Percentiles rank a stretch among this genome's conserved stretches.
Evolutionary conservation across 768 basidiomycete species (phyloP).

Genomic region (Suillus weaverae): DNA sequence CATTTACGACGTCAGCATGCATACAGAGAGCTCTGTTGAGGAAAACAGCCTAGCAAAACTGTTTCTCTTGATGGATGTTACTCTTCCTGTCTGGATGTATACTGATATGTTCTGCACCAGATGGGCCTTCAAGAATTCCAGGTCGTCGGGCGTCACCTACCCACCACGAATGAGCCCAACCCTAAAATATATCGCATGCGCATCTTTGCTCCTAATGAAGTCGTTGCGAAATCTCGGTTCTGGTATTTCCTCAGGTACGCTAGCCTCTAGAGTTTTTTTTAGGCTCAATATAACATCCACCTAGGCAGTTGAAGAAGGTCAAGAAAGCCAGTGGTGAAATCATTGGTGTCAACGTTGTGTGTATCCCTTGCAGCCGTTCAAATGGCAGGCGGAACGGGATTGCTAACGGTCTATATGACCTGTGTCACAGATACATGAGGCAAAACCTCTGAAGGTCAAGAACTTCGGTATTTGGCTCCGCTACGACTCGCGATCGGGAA

Average conservation of each 20-base stretch:
- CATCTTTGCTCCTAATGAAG: constrained; percentile 98
- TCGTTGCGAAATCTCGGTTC: constrained; percentile 98
- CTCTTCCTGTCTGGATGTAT: constrained; percentile 18
- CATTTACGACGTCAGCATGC: neutral
- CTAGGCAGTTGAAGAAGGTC: constrained; percentile 94
- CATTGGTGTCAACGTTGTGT: constrained; percentile 95
- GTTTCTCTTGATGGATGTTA: constrained; percentile 34
- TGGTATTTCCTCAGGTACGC: constrained; percentile 96
- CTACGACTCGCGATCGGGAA: constrained; percentile 99
- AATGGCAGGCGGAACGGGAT: constrained; percentile 83
- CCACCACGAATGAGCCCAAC: constrained; percentile 87
- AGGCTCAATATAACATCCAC: neutral
- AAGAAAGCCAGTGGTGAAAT: constrained; percentile 99
- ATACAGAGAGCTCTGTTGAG: neutral
- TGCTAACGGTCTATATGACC: constrained; percentile 44
- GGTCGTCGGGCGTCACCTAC: constrained; percentile 96
- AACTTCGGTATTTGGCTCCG: constrained; percentile 99
- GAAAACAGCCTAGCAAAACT: neutral
- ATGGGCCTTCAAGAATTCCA: constrained; percentile 92
- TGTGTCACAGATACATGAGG: constrained; percentile 85
- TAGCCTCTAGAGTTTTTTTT: neutral
- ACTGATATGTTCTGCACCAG: constrained; percentile 31
- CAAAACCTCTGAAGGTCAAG: constrained; percentile 97
- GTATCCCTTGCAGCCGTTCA: constrained; percentile 79
- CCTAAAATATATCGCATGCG: constrained; percentile 99